Evolutionary conservation across 192 early-diverging fungal genomes (phyloP).

Genomic region (Rhizoclosmatium sp.): DNA sequence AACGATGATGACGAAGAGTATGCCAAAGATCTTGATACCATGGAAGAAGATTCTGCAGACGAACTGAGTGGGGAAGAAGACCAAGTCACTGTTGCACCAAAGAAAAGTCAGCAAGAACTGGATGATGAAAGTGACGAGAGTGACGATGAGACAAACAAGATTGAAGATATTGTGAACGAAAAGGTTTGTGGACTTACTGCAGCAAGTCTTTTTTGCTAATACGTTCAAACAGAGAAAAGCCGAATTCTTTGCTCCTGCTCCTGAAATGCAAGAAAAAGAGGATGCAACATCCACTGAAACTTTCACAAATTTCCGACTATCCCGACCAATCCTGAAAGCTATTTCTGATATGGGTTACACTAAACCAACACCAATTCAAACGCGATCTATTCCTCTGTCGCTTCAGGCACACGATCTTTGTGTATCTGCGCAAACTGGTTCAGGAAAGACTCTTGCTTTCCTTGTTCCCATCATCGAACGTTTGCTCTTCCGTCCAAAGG

Average conservation of each 20-base stretch:
- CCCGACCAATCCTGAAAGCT: slow-evolving; percentile 93
- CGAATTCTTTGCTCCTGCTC: slow-evolving; percentile 53
- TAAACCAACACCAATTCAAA: slow-evolving; percentile 95
- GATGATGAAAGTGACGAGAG: slow-evolving; percentile 4
- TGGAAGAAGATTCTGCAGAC: slow-evolving; percentile 23
- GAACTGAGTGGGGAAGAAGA: slow-evolving; percentile 29
- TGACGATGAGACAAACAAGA: slow-evolving; percentile 22
- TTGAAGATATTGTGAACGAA: slow-evolving; percentile 36
- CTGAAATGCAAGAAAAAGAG: slow-evolving; percentile 16
- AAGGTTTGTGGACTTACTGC: slow-evolving; percentile 1
- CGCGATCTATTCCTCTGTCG: slow-evolving; percentile 89
- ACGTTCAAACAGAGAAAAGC: slow-evolving; percentile 48
- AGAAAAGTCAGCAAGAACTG: not conserved
- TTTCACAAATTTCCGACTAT: slow-evolving; percentile 91
- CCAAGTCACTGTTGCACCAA: slow-evolving; percentile 32
- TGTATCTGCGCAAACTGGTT: slow-evolving; percentile 97
- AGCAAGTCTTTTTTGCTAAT: not conserved
- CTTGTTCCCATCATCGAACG: slow-evolving; percentile 95
- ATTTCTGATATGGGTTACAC: slow-evolving; percentile 87
- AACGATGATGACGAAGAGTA: slow-evolving; percentile 7
- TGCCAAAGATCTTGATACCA: not conserved
- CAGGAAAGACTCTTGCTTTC: slow-evolving; percentile 98
- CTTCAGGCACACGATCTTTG: slow-evolving; percentile 97
- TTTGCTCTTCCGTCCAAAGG: slow-evolving; percentile 87
- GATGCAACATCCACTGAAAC: slow-evolving; percentile 60